phyloP scores from a whole-genome alignment of 805 yeast species.

The Metschnikowia continentalis region DNA sequence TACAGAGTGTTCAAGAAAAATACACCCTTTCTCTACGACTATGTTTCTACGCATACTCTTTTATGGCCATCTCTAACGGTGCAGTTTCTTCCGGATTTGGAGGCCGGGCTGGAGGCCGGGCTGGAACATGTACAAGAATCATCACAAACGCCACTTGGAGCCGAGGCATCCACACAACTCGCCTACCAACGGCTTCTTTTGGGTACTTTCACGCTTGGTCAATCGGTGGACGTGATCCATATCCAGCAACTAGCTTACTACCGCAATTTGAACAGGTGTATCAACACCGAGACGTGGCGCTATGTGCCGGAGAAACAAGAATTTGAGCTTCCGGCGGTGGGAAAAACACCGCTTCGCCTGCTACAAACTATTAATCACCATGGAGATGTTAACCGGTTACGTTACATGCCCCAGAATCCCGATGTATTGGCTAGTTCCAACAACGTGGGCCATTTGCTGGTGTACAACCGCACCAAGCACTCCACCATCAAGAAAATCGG shows the following conservation, averaged over 20 bases:
- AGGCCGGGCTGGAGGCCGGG: slow-evolving; percentile 2
- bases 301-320: slow-evolving; percentile 38
- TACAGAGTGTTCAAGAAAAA: slow-evolving; percentile 63
- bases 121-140: background rate
- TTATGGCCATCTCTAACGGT: slow-evolving; percentile 62
- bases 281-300: slow-evolving; percentile 33
- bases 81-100: slow-evolving; percentile 59
- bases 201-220: slow-evolving; percentile 20
- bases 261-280: slow-evolving; percentile 29
- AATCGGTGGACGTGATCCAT: slow-evolving; percentile 20
- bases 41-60: slow-evolving; percentile 48
- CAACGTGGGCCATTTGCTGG: slow-evolving; percentile 56
- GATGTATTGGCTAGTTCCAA: slow-evolving; percentile 73
- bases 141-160: background rate
- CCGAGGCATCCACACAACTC: slow-evolving; percentile 5
- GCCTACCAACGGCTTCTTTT: slow-evolving; percentile 16
- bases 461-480: slow-evolving; percentile 85
- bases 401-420: slow-evolving; percentile 82
- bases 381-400: slow-evolving; percentile 71
- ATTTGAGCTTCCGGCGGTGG: slow-evolving; percentile 31
- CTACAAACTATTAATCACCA: slow-evolving; percentile 60
- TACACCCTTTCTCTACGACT: slow-evolving; percentile 51
- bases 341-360: slow-evolving; percentile 26
- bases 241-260: slow-evolving; percentile 32
- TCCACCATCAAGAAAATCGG: slow-evolving; percentile 29